phyloP scores from a whole-genome alignment of 148 eudicot species.

The Persicaria tinctoria region DNA sequence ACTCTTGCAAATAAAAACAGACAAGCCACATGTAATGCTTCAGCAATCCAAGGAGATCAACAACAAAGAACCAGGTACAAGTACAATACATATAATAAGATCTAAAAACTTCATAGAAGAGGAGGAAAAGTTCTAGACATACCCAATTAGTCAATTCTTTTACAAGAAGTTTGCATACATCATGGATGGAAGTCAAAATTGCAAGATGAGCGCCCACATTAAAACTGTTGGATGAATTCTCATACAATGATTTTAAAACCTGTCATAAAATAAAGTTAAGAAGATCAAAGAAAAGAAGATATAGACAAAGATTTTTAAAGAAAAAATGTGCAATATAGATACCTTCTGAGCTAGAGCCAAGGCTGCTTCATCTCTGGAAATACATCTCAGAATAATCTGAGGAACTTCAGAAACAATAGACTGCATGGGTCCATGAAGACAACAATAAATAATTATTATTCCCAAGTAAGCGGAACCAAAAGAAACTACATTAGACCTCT shows the following conservation, averaged over 20 bases:
- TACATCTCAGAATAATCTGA: constrained; percentile 61
- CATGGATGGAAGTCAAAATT: constrained; percentile 75
- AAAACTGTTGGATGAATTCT: constrained; percentile 55
- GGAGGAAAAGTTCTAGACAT: constrained; percentile 17
- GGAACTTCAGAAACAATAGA: constrained; percentile 49
- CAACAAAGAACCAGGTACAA: no score
- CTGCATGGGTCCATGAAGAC: constrained; percentile 17
- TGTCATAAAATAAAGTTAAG: constrained; percentile 14
- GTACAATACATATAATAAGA: not conserved
- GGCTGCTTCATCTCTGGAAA: constrained; percentile 89
- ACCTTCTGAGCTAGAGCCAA: constrained; percentile 94
- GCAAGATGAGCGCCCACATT: constrained; percentile 79
- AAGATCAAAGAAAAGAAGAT: not conserved
- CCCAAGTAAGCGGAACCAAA: not conserved
- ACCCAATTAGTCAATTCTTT: constrained; percentile 97
- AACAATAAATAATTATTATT: not conserved
- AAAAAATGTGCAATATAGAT: not conserved
- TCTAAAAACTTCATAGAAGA: not conserved
- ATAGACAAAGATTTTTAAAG: not conserved
- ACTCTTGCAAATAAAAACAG: not conserved
- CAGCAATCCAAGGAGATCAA: not conserved
- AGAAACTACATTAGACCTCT: not conserved
- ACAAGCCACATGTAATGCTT: not conserved
- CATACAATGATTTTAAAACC: constrained; percentile 85
- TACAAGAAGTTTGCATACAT: constrained; percentile 85